Evolutionary conservation across 129 eudicot species (phyloP).

Genomic region (Sambucus nigra): DNA sequence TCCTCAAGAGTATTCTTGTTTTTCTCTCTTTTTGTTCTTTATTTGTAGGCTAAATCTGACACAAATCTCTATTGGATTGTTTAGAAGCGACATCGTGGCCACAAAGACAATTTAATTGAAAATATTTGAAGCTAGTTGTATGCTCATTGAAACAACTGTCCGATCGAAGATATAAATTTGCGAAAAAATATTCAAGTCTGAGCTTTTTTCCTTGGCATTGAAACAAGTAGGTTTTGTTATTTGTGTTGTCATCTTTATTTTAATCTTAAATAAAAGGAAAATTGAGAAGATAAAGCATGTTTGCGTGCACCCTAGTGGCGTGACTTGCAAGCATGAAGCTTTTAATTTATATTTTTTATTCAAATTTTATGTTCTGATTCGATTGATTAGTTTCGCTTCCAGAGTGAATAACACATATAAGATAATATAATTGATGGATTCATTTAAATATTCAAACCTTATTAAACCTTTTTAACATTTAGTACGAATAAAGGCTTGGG

Average conservation of each 20-base stretch:
- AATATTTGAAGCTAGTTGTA: conserved; percentile 25
- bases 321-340: no score
- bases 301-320: no score
- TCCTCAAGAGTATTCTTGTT: not conserved
- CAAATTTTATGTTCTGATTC: no score
- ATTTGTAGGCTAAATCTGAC: not conserved
- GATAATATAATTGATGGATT: no score
- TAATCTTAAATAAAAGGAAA: not conserved
- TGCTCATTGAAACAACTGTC: conserved; percentile 10
- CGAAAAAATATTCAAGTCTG: conserved; percentile 27
- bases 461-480: no score
- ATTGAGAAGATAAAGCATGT: not conserved
- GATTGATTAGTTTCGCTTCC: no score
- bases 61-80: not conserved
- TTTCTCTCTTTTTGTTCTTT: not conserved
- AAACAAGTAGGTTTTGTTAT: conserved; percentile 30
- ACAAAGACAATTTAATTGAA: conserved; percentile 29
- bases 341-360: no score
- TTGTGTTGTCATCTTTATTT: not conserved
- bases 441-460: no score
- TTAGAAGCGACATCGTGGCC: conserved; percentile 37
- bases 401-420: no score
- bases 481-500: no score
- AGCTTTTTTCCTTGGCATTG: conserved; percentile 38
- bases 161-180: conserved; percentile 33